Evolutionary conservation across 768 basidiomycete genomes (phyloP), one percentile per base, ranked within the genome.

Genomic region (Phanerochaete sordida): DNA sequence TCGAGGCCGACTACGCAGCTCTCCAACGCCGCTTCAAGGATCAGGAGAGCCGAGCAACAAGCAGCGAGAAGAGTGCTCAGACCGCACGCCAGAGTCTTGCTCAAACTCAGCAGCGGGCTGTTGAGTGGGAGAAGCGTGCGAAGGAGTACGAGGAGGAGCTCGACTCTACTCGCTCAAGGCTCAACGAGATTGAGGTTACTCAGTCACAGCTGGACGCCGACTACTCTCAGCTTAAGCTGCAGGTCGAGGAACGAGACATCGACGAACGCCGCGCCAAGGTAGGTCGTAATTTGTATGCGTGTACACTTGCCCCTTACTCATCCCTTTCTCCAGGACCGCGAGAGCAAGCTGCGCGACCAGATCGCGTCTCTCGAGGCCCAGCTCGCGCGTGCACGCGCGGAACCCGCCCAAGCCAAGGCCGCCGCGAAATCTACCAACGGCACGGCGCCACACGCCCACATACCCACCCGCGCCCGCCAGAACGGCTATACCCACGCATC

Each of bases 91-190:
- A 90, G 69, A 87, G 73, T 69, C 78, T 93, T 28, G 72, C 80
- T 23, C 85, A 88, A 63, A 86, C 88, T 23, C 88, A 93, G 62
- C 89, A 91, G 69, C 88, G 89, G 26, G 82, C 89, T 2, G 74
- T 82, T 2, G 92, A 94, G 66, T 93, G 89, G 90, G 92, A 94
- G 73, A 82, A 82, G 62, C 86, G 86, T 24, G 84, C 88, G 21
- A 86, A 85, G 66, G 88, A 90, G 62, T 80, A 81, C 45, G 88
- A 91, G 71, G 74, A 76, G 23, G 81, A 87, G 58, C 72, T 91
- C 21, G 86, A 88, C 68, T 67, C 79, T 64, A 79, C 78, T 28
- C 80, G 78, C 61, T 84, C 83, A 31, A 81, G 81, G 66, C 70
- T 91, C 16, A 88, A 93, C 35, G 82, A 88, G 55, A 75, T 80